Percentiles rank a stretch among this genome's conserved stretches.
Conservation (phyloP, 192 early-diverging fungal genomes). For the Backusella macrospora region DNA sequence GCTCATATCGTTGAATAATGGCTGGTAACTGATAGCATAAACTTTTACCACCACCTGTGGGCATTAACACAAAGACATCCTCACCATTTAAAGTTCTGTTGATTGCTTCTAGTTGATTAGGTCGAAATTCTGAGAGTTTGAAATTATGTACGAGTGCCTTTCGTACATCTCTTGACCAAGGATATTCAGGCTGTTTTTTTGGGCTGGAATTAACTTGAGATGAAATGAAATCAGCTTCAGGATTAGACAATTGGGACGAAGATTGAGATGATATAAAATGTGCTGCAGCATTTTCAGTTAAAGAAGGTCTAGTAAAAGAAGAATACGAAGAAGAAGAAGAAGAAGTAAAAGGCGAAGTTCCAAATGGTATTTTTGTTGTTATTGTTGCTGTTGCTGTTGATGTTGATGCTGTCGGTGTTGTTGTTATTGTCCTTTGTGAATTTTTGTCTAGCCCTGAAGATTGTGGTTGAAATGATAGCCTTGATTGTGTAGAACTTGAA, state of each 20-base stretch:
- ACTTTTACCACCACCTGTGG: conserved; percentile 95
- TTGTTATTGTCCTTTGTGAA: too few relatives aligned
- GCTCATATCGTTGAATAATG: conserved; percentile 22
- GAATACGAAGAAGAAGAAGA: too few relatives aligned
- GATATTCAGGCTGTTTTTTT: not conserved
- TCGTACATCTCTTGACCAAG: conserved; percentile 46
- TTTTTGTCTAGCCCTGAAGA: too few relatives aligned
- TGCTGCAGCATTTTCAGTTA: not conserved
- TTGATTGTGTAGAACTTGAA: not conserved
- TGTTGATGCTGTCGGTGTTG: not conserved
- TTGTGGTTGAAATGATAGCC: not conserved
- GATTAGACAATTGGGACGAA: not conserved
- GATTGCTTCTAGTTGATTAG: conserved; percentile 88
- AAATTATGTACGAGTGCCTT: conserved; percentile 72
- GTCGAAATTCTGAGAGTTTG: conserved; percentile 74
- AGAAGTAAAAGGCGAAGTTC: too few relatives aligned
- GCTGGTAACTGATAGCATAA: conserved; percentile 77
- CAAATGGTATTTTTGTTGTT: too few relatives aligned
- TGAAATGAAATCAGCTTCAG: not conserved
- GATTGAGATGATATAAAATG: not conserved
- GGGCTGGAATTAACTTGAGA: not conserved
- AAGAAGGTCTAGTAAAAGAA: not conserved
- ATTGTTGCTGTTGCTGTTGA: not conserved
- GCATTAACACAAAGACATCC: conserved; percentile 97
- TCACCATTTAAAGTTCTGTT: conserved; percentile 80